These are phyloP conservation scores for Pleoardoris graminearum DNA, from an alignment of 2,329 filamentous ascomycete species.

Conservation along the genomic window DNA sequence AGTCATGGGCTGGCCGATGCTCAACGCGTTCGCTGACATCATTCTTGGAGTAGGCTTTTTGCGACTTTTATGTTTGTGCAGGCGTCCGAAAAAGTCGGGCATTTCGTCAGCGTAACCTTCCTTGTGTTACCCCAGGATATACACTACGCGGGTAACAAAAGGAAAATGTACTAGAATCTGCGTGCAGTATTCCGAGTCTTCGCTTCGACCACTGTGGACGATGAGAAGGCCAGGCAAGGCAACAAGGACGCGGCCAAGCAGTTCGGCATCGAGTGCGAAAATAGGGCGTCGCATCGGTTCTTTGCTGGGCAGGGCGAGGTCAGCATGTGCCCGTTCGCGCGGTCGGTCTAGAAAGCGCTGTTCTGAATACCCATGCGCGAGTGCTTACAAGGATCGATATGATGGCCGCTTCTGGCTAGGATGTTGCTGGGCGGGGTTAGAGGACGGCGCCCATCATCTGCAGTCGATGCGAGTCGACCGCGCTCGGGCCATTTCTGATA, in stretches of 20 bases:
- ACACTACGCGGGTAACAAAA: too few relatives aligned
- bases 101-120: too few relatives aligned
- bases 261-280: conserved; percentile 19
- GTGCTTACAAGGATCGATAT: conserved; percentile 31
- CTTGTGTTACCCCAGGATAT: too few relatives aligned
- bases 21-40: too few relatives aligned
- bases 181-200: too few relatives aligned
- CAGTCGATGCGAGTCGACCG: conserved; percentile 11
- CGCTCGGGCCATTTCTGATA: conserved; percentile 18
- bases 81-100: too few relatives aligned
- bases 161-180: too few relatives aligned
- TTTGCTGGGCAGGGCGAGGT: conserved; percentile 20
- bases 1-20: too few relatives aligned
- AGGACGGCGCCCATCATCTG: conserved; percentile 23
- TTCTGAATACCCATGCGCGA: conserved; percentile 21
- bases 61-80: too few relatives aligned
- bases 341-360: conserved; percentile 26
- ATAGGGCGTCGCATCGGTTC: conserved; percentile 30
- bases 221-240: conserved; percentile 21
- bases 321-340: conserved; percentile 18
- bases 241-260: conserved; percentile 20
- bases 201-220: too few relatives aligned
- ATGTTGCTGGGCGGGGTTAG: conserved; percentile 18
- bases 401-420: conserved; percentile 30
- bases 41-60: too few relatives aligned